Evolutionary conservation across 352 stramenopile species (phyloP), one percentile per base, ranked within the genome.

Genomic region (Globisporangium cylindrosporum): DNA sequence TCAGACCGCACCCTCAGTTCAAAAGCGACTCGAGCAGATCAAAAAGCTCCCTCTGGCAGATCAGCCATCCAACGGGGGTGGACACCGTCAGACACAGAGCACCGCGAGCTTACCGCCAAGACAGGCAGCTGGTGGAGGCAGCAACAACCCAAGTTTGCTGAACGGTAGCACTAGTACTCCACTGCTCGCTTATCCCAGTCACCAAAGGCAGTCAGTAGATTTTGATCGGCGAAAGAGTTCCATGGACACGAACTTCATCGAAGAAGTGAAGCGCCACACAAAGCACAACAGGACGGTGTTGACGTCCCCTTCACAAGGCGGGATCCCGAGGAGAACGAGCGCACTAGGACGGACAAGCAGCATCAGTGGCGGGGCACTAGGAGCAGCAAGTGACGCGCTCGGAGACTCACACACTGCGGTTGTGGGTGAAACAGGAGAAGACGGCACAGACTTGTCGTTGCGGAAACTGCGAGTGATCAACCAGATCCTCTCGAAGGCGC

Each of bases 401-500:
- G 46, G 34, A 67, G 34, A 49, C 5, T 10, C 27, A 20, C 7
- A 24, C 22, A 34, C 51, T 57, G 22, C 9, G 22, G 51, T 8
- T 18, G 15, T 41, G 43, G 25, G 25, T 6, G 54, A 6, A 3
- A 2, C 12, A 32, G 4, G n/a, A 62, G 4, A 29, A 58, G 25
- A 64, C 67, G 4, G 72, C 69, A 41, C 61, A 51, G 49, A 27
- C 38, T 18, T 29, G 18, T 53, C 71, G 5, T 67, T 87, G n/a
- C 63, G 74, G 10, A 92, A 91, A 56, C 63, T 92, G n/a, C 71
- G 73, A 0, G 67, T 64, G 27, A 92, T 92, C 71, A 92, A 92
- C 32, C 64, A 77, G 0, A 91, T 92, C 49, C 82, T 92, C 20
- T 62, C 75, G 20, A 84, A 74, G 54, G 81, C 74, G 0, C 77